These are phyloP conservation scores for Botrytis porri DNA, from an alignment of 2,329 filamentous ascomycete species.

Conservation along the genomic window DNA sequence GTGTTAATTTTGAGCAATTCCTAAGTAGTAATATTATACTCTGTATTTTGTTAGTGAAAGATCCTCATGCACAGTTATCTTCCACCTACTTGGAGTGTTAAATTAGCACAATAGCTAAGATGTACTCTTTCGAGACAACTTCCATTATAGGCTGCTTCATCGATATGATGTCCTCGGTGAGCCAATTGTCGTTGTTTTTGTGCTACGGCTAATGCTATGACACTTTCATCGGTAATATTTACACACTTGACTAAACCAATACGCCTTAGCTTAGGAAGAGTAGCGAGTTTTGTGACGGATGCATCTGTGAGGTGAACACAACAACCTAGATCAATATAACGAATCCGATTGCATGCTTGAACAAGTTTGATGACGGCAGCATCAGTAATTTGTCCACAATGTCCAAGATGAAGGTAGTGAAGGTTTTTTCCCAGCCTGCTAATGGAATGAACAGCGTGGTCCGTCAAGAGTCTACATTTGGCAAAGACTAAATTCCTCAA, in stretches of 20 bases:
- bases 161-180: slow-evolving; percentile 4
- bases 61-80: background rate
- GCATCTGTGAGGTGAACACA: slow-evolving; percentile 84
- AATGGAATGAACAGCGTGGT: slow-evolving; percentile 82
- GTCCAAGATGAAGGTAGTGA: slow-evolving; percentile 93
- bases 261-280: slow-evolving; percentile 86
- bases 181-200: slow-evolving; percentile 9
- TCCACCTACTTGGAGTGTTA: slow-evolving; percentile 71
- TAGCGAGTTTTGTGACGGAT: slow-evolving; percentile 79
- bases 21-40: slow-evolving; percentile 88
- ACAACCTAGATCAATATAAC: slow-evolving; percentile 97
- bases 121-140: slow-evolving; percentile 79
- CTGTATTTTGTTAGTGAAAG: slow-evolving; percentile 48
- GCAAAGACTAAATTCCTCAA: slow-evolving; percentile 90
- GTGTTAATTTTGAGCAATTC: slow-evolving; percentile 86
- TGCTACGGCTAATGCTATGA: slow-evolving; percentile 71
- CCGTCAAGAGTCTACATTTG: slow-evolving; percentile 91
- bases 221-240: slow-evolving; percentile 85
- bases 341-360: slow-evolving; percentile 82
- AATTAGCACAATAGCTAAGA: slow-evolving; percentile 86
- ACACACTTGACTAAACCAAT: slow-evolving; percentile 95
- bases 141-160: slow-evolving; percentile 13
- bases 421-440: slow-evolving; percentile 89
- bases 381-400: slow-evolving; percentile 90
- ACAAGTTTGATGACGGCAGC: slow-evolving; percentile 81